Base-by-base conservation (phyloP, 2,329 filamentous ascomycete genomes). In the Teratosphaeria zuluensis region DNA sequence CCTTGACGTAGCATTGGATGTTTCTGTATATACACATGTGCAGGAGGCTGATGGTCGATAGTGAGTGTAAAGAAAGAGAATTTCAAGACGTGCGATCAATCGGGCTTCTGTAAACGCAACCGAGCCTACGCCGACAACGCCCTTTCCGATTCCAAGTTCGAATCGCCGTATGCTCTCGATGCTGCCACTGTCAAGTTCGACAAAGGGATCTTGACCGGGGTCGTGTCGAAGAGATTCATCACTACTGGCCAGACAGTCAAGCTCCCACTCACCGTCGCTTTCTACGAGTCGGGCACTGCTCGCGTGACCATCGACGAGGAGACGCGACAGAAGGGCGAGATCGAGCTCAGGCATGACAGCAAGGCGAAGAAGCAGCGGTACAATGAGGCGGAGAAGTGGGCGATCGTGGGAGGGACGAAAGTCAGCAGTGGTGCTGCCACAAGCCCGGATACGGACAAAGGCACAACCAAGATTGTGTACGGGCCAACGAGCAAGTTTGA, bases 81-180 rank as follows among this genome's bases (percentile, higher is more conserved):
- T 74, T 99, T 97, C 81, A 99, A 97, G 73, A 96, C 88, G 68
- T 99, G 94, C 78, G 79, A 88, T 65, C 92, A 99, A 73, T 94
- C 92, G 4, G 94, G 94, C 68, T 99, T 99, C 79, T 99, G 94
- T 77, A 94, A 91, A 73, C 89, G 94, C 64, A 97, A 97, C 76
- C 86, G 94, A 72, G 88, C 84, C 46, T 92, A 89, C 72, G 94
- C 94, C 71, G 92, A 97, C 75, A 79, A 83, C 63, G 90, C 86
- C 62, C 76, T 83, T 53, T 77, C 83, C 51, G 76, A 84, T 58
- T 85, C 84, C 61, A 80, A 83, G 8, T 96, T 90, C 88, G 78
- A 79, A 64, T 86, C 90, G 7, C 92, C 92, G 0, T 99, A 97
- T 76, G 80, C 81, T 63, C 80, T 99, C 63, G 79, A 86, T 51